Evolutionary conservation across 192 early-diverging fungal genomes (phyloP).

Genomic region (Mortierella hygrophila): DNA sequence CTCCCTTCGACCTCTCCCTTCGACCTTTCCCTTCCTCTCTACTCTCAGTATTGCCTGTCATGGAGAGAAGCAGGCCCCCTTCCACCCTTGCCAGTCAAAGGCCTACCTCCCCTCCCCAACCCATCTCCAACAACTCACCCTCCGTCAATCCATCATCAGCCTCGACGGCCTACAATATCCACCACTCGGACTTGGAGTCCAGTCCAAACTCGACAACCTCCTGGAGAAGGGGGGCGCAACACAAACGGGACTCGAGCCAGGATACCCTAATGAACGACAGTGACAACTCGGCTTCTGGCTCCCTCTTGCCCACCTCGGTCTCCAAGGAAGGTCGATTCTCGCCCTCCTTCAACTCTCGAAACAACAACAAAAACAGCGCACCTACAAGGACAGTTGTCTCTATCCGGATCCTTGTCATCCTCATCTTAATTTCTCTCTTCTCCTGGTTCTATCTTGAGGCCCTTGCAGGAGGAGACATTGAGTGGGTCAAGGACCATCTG

Average conservation of each 20-base stretch:
- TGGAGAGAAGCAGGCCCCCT: constrained; percentile 11
- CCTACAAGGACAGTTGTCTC: constrained; percentile 10
- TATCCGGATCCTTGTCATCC: constrained; percentile 39
- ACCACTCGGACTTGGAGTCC: constrained; percentile 1
- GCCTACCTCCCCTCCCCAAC: constrained; percentile 9
- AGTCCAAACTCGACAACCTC: neutral
- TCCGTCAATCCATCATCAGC: neutral
- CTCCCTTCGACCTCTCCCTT: neutral
- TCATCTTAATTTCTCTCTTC: constrained; percentile 44
- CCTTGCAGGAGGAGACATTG: constrained; percentile 60
- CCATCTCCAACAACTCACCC: neutral
- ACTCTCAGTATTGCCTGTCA: neutral
- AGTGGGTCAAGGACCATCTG: constrained; percentile 64
- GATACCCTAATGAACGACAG: neutral
- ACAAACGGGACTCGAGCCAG: neutral
- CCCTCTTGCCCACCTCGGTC: constrained; percentile 3
- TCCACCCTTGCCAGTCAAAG: neutral
- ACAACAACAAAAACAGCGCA: neutral
- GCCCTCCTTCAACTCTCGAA: neutral
- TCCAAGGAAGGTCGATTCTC: neutral
- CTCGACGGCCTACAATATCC: neutral
- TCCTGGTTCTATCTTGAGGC: constrained; percentile 50
- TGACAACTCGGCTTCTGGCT: neutral
- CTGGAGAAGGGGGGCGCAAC: constrained; percentile 10
- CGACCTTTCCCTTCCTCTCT: neutral